phyloP scores from a whole-genome alignment of 73 alveolate genomes.

The Uronychia setigera region DNA sequence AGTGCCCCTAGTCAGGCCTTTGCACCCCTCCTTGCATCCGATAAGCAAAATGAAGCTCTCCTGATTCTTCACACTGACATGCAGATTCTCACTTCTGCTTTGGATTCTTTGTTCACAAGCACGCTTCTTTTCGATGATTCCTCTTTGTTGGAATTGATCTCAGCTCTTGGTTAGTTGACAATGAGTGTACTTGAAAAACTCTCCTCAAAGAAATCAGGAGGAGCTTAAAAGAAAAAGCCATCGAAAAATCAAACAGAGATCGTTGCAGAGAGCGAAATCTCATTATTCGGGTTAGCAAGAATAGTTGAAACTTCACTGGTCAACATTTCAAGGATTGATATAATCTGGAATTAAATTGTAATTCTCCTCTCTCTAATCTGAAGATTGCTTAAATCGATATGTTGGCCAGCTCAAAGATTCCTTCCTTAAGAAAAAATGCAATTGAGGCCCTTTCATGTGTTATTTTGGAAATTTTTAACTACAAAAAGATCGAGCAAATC shows the following conservation, averaged over 20 bases:
- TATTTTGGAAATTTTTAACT: slow-evolving; percentile 43
- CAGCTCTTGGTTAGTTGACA: slow-evolving; percentile 73
- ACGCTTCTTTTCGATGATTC: slow-evolving; percentile 68
- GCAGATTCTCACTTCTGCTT: slow-evolving; percentile 69
- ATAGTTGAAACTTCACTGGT: slow-evolving; percentile 76
- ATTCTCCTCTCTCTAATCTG: neutral
- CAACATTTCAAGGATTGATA: slow-evolving; percentile 75
- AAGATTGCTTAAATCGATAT: slow-evolving; percentile 40
- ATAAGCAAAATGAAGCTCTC: slow-evolving; percentile 51
- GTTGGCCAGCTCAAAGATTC: slow-evolving; percentile 31
- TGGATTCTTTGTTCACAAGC: slow-evolving; percentile 77
- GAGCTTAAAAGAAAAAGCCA: neutral
- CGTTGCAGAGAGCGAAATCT: slow-evolving; percentile 12
- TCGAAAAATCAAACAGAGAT: neutral
- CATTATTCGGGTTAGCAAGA: slow-evolving; percentile 58
- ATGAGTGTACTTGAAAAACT: slow-evolving; percentile 55
- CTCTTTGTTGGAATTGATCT: slow-evolving; percentile 58
- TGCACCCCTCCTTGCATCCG: neutral
- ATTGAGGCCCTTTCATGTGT: slow-evolving; percentile 60
- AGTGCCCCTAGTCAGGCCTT: neutral
- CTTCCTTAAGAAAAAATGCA: slow-evolving; percentile 22
- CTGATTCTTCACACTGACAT: slow-evolving; percentile 41
- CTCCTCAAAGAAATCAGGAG: neutral
- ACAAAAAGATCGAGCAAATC: slow-evolving; percentile 17
- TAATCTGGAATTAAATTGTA: slow-evolving; percentile 74